phyloP scores from a whole-genome alignment of 1,284 basidiomycete genomes.

The Vanrija sp. region DNA sequence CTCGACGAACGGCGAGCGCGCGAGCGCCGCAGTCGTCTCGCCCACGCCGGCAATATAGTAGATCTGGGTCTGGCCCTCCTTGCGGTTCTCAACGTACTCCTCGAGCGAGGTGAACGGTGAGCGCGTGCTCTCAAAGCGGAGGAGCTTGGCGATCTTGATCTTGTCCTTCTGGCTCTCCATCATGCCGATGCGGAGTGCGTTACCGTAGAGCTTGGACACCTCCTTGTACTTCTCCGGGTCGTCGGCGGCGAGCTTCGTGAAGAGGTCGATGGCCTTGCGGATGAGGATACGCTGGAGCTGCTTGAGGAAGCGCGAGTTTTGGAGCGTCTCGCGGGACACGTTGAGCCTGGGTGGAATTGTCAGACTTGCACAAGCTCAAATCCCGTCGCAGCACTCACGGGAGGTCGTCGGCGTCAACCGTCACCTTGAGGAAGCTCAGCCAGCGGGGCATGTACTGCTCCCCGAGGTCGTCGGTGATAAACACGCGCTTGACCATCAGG shows the following conservation, averaged over 20 bases:
- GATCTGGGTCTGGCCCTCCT: constrained; percentile 97
- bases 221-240: constrained; percentile 99
- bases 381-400: constrained; percentile 50
- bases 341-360: constrained; percentile 58
- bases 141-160: constrained; percentile 98
- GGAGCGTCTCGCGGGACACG: constrained; percentile 99
- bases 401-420: constrained; percentile 99
- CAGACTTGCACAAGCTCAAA: too few relatives aligned
- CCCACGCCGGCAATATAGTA: constrained; percentile 88
- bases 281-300: constrained; percentile 78
- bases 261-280: constrained; percentile 95
- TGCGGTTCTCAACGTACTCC: constrained; percentile 99
- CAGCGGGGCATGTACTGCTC: constrained; percentile 99
- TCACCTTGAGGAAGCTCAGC: constrained; percentile 99
- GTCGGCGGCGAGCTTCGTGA: constrained; percentile 87
- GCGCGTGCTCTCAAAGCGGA: constrained; percentile 98
- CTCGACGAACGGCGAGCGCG: constrained; percentile 98
- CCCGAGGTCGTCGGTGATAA: constrained; percentile 98
- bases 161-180: constrained; percentile 99
- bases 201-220: constrained; percentile 90
- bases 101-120: constrained; percentile 92
- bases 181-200: constrained; percentile 98
- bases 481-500: constrained; percentile 99
- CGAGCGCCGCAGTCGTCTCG: constrained; percentile 86
- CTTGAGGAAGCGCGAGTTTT: constrained; percentile 99